A percentile compares a stretch with the other conserved stretches of the same genome.
Conservation (phyloP, 352 stramenopile species). For the Elongisporangium undulatum region DNA sequence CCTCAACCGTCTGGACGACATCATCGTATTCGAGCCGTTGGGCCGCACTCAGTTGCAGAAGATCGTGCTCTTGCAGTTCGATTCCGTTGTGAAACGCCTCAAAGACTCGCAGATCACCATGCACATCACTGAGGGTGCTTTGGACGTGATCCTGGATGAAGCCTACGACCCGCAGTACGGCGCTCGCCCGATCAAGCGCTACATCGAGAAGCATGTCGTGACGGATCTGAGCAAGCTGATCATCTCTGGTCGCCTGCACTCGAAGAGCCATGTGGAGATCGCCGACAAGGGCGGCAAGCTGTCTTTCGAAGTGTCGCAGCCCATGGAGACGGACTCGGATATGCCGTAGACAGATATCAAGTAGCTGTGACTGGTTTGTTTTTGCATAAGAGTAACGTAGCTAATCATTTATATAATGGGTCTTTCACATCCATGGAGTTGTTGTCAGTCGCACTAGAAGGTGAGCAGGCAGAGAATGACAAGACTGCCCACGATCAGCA, state of each 20-base stretch:
- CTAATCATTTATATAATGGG: not conserved
- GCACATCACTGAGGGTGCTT: slow-evolving; percentile 70
- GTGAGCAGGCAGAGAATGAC: slow-evolving; percentile 68
- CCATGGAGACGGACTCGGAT: slow-evolving; percentile 30
- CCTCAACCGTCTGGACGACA: slow-evolving; percentile 95
- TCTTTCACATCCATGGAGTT: too few species aligned
- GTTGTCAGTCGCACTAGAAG: slow-evolving; percentile 34
- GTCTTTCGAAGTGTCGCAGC: slow-evolving; percentile 38
- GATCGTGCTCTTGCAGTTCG: slow-evolving; percentile 93
- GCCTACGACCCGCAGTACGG: slow-evolving; percentile 94
- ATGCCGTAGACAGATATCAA: slow-evolving; percentile 5
- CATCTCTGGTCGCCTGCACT: slow-evolving; percentile 40
- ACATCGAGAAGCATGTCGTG: slow-evolving; percentile 94
- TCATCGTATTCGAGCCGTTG: slow-evolving; percentile 96
- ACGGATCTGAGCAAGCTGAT: slow-evolving; percentile 84
- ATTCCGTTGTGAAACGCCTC: slow-evolving; percentile 75
- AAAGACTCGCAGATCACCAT: slow-evolving; percentile 68
- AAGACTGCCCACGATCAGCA: slow-evolving; percentile 65
- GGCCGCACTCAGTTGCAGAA: slow-evolving; percentile 81
- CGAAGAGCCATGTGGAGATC: slow-evolving; percentile 70
- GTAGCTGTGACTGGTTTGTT: not conserved
- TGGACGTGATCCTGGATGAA: slow-evolving; percentile 89
- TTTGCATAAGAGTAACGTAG: not conserved
- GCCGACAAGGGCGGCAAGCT: slow-evolving; percentile 38
- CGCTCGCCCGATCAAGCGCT: slow-evolving; percentile 93